phyloP scores from a whole-genome alignment of 2,329 filamentous ascomycete species.

The Fusarium buharicum region DNA sequence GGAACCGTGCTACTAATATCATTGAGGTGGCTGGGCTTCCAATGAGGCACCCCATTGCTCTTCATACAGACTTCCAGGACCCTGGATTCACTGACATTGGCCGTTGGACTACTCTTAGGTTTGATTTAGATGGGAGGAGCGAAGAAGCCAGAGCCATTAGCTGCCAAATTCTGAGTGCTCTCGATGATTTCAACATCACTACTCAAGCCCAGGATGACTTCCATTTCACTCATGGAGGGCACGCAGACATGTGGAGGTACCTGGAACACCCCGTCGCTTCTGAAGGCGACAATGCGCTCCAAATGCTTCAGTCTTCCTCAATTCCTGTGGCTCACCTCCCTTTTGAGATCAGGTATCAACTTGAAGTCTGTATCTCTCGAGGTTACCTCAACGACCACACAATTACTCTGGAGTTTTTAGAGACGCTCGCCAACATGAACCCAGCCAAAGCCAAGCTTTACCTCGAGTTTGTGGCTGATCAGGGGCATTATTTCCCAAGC shows the following conservation, averaged over 20 bases:
- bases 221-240: conserved; percentile 45
- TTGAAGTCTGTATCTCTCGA: conserved; percentile 92
- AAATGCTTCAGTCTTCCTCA: conserved; percentile 42
- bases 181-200: conserved; percentile 79
- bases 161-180: conserved; percentile 58
- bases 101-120: conserved; percentile 65
- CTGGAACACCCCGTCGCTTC: conserved; percentile 43
- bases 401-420: conserved; percentile 74
- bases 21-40: conserved; percentile 49
- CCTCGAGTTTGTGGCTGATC: conserved; percentile 78
- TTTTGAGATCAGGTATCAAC: conserved; percentile 84
- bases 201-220: conserved; percentile 58
- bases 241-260: conserved; percentile 47
- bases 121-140: conserved; percentile 52
- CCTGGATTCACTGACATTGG: conserved; percentile 61
- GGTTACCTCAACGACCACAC: conserved; percentile 80
- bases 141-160: conserved; percentile 50
- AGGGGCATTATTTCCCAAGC: conserved; percentile 69
- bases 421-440: conserved; percentile 61
- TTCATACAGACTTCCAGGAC: conserved; percentile 51
- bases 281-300: conserved; percentile 41
- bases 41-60: conserved; percentile 51
- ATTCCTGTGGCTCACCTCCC: conserved; percentile 56
- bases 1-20: conserved; percentile 62
- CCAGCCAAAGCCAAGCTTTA: conserved; percentile 68